These are phyloP conservation scores for Prototheca cutis DNA, from an alignment of 163 green algal genomes.

Conservation along the genomic window DNA sequence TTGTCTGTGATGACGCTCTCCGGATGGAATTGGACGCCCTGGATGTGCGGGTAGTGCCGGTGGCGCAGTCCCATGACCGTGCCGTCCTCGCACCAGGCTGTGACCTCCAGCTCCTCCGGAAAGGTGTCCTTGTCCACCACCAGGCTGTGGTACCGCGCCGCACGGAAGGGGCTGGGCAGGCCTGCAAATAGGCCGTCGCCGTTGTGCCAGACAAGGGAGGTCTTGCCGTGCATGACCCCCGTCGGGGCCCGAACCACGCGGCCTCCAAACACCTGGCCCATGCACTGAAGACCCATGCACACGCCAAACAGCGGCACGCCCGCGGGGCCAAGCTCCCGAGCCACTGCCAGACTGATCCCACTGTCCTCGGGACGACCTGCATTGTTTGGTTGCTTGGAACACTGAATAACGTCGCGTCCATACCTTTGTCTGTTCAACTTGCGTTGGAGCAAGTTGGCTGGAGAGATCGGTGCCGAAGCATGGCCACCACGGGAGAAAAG, in stretches of 20 bases:
- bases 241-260: conserved; percentile 76
- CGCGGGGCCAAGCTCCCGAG: conserved; percentile 57
- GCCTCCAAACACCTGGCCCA: conserved; percentile 74
- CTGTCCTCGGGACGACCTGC: conserved; percentile 81
- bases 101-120: conserved; percentile 86
- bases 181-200: conserved; percentile 54
- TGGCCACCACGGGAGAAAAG: too few relatives aligned
- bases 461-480: too few relatives aligned
- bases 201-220: conserved; percentile 77
- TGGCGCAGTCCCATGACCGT: conserved; percentile 94
- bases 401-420: too few relatives aligned
- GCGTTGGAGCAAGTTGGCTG: too few relatives aligned
- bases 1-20: conserved; percentile 90
- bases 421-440: not conserved
- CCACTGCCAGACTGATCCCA: conserved; percentile 83
- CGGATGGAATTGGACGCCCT: conserved; percentile 94
- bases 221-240: conserved; percentile 97
- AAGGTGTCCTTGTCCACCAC: conserved; percentile 79
- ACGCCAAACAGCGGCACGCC: conserved; percentile 90
- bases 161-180: conserved; percentile 78
- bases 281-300: conserved; percentile 98
- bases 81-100: conserved; percentile 93
- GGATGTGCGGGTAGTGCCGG: conserved; percentile 72
- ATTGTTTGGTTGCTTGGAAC: too few relatives aligned
- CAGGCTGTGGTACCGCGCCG: conserved; percentile 83